Percentiles rank a stretch among this genome's conserved stretches.
Conservation (phyloP, 495 filamentous ascomycete genomes). For the Entonaema liquescens region DNA sequence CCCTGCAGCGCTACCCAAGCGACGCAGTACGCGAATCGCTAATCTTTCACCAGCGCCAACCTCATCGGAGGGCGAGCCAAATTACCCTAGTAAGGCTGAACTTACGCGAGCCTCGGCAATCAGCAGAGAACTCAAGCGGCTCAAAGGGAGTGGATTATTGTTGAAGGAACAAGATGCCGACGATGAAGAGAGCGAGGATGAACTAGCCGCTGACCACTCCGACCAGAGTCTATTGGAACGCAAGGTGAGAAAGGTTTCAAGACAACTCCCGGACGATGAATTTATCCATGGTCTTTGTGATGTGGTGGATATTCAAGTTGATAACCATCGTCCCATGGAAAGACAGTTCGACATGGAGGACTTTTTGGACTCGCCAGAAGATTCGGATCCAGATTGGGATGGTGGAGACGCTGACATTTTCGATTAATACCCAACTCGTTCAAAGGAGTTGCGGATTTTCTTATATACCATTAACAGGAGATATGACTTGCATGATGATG, state of each 20-base stretch:
- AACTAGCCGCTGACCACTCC: constrained; percentile 30
- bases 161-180: constrained; percentile 38
- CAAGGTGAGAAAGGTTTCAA: constrained; percentile 25
- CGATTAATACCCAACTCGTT: constrained; percentile 1
- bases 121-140: constrained; percentile 31
- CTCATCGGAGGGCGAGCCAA: constrained; percentile 46
- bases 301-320: constrained; percentile 79
- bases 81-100: constrained; percentile 13
- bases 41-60: constrained; percentile 39
- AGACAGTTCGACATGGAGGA: constrained; percentile 77
- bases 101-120: constrained; percentile 24
- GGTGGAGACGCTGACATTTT: constrained; percentile 58
- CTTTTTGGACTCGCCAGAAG: constrained; percentile 78
- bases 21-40: constrained; percentile 40
- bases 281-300: constrained; percentile 81
- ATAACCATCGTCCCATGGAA: constrained; percentile 81
- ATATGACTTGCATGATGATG: constrained; percentile 2
- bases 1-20: constrained; percentile 2
- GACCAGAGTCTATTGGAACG: constrained; percentile 10
- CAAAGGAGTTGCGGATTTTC: neutral
- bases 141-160: constrained; percentile 24
- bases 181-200: constrained; percentile 46
- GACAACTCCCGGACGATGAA: constrained; percentile 16
- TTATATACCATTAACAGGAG: neutral
- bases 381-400: constrained; percentile 77